Base-by-base conservation (phyloP, 176 grass and related monocot genomes). In the Aegilops sharonensis region DNA sequence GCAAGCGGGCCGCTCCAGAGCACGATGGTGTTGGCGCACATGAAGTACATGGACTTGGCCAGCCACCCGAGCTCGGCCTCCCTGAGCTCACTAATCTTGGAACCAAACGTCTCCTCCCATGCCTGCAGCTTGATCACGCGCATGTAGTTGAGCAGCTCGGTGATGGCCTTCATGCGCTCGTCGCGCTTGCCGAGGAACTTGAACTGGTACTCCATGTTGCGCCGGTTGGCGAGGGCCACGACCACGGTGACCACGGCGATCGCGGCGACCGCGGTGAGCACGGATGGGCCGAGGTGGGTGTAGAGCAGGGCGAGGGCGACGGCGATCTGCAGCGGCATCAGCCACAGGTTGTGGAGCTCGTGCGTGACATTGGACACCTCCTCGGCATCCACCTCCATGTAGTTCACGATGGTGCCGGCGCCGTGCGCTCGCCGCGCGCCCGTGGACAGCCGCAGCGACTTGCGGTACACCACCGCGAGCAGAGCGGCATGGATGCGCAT, bases 301-400 rank as follows among this genome's bases (percentile, higher is more conserved):
- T 88, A 90, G 6, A 95, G 88, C 1, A 95, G 63, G 6, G 43
- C 76, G 11, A 95, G 90, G 4, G 93, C 93, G 2, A 90, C 83
- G 9, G 90, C 69, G 40, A 95, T 89, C 88, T 95, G 79, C 42
- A 90, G 35, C 1, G 93, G 93, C 93, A 92, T 95, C 7, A 95
- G 88, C 93, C 93, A 95, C 4, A 95, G 37, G 85, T 90, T 84
- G 83, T 95, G 90, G 48, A 92, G 84, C 90, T 95, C 69, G 56
- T 88, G 79, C 45, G 89, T 90, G 68, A 92, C 89, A 36, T 90
- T 67, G 35, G 93, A 83, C 43, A 95, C 85, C 83, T 92, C 87
- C 48, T 92, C 75, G 13, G 93, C 93, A 29, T 95, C 93, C 47
- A 95, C 93, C 70, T 91, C 90, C 93, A 94, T 94, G 90, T 92